phyloP scores from a whole-genome alignment of 176 grass and related monocot species.

The Musa beccarii region DNA sequence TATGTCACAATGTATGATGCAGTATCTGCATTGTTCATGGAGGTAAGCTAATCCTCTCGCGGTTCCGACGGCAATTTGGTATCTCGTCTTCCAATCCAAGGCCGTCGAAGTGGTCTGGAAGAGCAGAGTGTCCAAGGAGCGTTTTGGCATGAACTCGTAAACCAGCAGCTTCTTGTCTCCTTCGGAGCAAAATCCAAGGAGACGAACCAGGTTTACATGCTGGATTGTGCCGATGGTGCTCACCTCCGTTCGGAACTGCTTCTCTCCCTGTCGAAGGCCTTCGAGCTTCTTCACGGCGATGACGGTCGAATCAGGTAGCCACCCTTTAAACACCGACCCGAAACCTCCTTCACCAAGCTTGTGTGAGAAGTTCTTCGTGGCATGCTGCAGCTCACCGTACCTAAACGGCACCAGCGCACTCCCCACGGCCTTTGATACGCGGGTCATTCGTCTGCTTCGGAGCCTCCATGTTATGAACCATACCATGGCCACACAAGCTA shows the following conservation, averaged over 20 bases:
- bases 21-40: conserved; percentile 20
- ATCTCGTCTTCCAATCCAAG: conserved; percentile 13
- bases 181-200: conserved; percentile 19
- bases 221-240: conserved; percentile 11
- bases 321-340: conserved; percentile 14
- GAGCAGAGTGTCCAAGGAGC: conserved; percentile 5
- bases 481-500: background rate
- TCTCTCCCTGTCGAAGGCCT: conserved; percentile 13
- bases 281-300: conserved; percentile 19
- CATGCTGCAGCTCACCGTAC: conserved; percentile 9
- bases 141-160: conserved; percentile 14
- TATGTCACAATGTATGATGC: conserved; percentile 17
- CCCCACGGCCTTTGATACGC: background rate
- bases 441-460: conserved; percentile 1
- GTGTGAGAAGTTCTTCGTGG: conserved; percentile 16
- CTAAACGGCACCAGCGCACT: background rate
- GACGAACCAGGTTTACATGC: conserved; percentile 17
- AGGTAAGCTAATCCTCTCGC: conserved; percentile 17
- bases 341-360: conserved; percentile 12
- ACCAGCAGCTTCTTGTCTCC: conserved; percentile 9
- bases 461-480: background rate
- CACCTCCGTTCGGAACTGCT: conserved; percentile 16
- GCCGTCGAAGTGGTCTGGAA: background rate
- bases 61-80: conserved; percentile 6
- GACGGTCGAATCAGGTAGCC: conserved; percentile 1